Conservation (phyloP, 2,329 filamentous ascomycete genomes). For the Pseudovirgaria hyperparasitica region DNA sequence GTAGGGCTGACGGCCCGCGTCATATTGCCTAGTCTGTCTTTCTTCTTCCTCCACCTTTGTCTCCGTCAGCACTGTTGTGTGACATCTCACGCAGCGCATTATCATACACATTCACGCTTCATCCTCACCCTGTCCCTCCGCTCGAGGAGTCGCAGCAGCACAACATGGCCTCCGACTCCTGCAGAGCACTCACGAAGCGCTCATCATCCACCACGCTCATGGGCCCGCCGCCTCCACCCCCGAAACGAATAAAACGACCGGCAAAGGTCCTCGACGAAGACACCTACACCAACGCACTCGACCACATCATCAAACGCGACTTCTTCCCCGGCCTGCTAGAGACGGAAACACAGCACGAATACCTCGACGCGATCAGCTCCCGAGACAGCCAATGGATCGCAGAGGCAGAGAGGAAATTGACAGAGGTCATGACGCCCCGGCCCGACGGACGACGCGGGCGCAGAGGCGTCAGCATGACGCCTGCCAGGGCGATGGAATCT, state of each 20-base stretch:
- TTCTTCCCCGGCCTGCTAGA: constrained; percentile 91
- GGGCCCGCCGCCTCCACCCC: constrained; percentile 73
- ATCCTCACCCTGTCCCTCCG: too few species aligned
- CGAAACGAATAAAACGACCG: constrained; percentile 86
- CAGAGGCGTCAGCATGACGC: constrained; percentile 23
- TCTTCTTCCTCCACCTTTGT: too few species aligned
- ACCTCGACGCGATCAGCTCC: constrained; percentile 80
- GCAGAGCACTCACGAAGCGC: constrained; percentile 55
- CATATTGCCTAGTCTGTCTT: too few species aligned
- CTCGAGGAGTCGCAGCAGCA: too few species aligned
- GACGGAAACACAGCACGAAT: constrained; percentile 78
- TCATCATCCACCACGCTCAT: constrained; percentile 58
- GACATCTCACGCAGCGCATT: too few species aligned
- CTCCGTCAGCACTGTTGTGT: too few species aligned
- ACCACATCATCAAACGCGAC: constrained; percentile 89
- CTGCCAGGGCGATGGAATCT: constrained; percentile 10
- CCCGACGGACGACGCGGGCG: constrained; percentile 32
- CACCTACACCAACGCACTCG: constrained; percentile 77
- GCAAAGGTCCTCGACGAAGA: constrained; percentile 86
- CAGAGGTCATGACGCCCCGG: constrained; percentile 70
- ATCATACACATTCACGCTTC: too few species aligned
- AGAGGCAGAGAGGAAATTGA: constrained; percentile 52
- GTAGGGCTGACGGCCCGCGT: too few species aligned
- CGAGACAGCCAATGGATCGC: constrained; percentile 77
- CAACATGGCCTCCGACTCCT: constrained; percentile 24